Evolutionary conservation across 257 asterid genomes (phyloP).

Genomic region (Salvia rosmarinus): DNA sequence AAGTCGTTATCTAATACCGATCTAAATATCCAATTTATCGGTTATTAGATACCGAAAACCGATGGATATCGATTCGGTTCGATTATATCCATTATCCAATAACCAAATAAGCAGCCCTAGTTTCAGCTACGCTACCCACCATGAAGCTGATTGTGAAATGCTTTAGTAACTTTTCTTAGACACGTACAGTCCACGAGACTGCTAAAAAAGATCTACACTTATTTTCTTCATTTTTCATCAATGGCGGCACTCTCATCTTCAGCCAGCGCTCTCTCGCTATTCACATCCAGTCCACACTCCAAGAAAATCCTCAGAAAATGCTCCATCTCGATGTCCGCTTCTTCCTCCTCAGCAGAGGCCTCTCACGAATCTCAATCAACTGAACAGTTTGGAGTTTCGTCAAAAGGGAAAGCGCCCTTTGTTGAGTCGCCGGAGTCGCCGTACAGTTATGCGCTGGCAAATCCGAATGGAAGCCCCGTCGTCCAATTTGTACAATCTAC

Average conservation of each 20-base stretch:
- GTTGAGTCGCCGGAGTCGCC: constrained; percentile 47
- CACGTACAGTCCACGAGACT: background rate
- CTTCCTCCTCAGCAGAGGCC: constrained; percentile 42
- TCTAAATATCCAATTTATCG: too few relatives aligned
- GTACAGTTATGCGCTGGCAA: constrained; percentile 42
- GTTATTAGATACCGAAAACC: too few relatives aligned
- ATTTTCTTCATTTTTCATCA: constrained; percentile 22
- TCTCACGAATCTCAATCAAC: constrained; percentile 53
- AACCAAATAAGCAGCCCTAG: too few relatives aligned
- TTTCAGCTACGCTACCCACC: constrained; percentile 38
- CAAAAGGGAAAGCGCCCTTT: constrained; percentile 36
- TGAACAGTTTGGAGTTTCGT: constrained; percentile 39
- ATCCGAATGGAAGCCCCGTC: constrained; percentile 56
- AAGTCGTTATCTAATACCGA: too few relatives aligned
- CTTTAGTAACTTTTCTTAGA: background rate
- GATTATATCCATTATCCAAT: too few relatives aligned
- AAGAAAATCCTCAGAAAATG: constrained; percentile 29
- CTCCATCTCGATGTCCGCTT: constrained; percentile 45
- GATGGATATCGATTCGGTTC: too few relatives aligned
- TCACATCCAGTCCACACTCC: constrained; percentile 36
- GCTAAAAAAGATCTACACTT: background rate
- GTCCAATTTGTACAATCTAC: constrained; percentile 55
- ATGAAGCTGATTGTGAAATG: constrained; percentile 27
- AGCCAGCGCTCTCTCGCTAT: constrained; percentile 39
- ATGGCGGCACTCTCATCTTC: constrained; percentile 60